A percentile compares a stretch with the other conserved stretches of the same genome.
phyloP scores from a whole-genome alignment of 2,329 filamentous ascomycete genomes.

The Neoascochyta sp. region DNA sequence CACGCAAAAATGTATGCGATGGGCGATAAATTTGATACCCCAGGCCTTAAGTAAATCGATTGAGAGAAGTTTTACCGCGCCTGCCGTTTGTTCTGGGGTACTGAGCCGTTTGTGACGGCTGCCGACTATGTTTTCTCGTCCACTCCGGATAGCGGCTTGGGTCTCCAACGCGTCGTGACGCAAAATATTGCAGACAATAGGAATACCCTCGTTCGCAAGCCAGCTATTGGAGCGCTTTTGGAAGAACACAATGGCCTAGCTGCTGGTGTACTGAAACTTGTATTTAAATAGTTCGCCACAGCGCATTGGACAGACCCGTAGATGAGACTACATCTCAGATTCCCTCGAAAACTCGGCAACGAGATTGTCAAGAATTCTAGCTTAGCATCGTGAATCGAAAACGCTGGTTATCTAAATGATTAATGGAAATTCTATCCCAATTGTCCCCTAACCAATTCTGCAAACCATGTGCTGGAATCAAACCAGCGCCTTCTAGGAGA shows the following conservation, averaged over 20 bases:
- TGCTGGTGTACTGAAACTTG: not conserved
- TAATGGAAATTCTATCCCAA: too few relatives aligned
- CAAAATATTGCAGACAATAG: constrained; percentile 20
- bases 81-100: constrained; percentile 11
- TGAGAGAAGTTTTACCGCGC: constrained; percentile 8
- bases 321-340: too few relatives aligned
- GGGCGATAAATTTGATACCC: constrained; percentile 13
- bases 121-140: constrained; percentile 21
- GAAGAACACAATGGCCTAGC: constrained; percentile 2
- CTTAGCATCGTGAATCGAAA: too few relatives aligned
- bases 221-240: constrained; percentile 2
- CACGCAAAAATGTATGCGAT: constrained; percentile 13
- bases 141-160: constrained; percentile 23
- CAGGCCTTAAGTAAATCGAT: constrained; percentile 7
- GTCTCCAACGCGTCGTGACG: constrained; percentile 24
- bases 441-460: too few relatives aligned
- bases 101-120: constrained; percentile 18
- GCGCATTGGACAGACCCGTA: too few relatives aligned
- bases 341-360: too few relatives aligned
- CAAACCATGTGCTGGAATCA: too few relatives aligned
- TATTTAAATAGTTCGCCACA: too few relatives aligned
- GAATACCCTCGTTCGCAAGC: constrained; percentile 1
- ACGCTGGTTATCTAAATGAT: too few relatives aligned
- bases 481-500: too few relatives aligned
- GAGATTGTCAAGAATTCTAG: too few relatives aligned